Percentiles rank a stretch among this genome's conserved stretches.
phyloP scores from a whole-genome alignment of 1,284 basidiomycete genomes.

The Sporisorium reilianum region DNA sequence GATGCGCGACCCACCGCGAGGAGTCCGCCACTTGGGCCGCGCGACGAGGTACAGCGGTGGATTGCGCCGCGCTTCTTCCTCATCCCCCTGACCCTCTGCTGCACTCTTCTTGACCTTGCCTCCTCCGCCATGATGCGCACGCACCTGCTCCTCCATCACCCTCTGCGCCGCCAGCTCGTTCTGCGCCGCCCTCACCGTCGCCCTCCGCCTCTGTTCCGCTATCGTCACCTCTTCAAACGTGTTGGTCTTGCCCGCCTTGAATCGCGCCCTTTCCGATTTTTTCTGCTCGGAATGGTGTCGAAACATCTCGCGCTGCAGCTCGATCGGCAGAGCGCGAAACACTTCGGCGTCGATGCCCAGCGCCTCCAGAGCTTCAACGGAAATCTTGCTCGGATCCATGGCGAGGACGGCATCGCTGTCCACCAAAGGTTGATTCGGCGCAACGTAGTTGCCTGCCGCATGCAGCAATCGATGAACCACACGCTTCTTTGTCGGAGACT shows the following conservation, averaged over 20 bases:
- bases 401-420: constrained; percentile 32
- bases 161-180: constrained; percentile 20
- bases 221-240: constrained; percentile 31
- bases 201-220: constrained; percentile 44
- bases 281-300: constrained; percentile 36
- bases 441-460: constrained; percentile 10
- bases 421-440: constrained; percentile 23
- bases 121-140: constrained; percentile 9
- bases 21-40: constrained; percentile 4
- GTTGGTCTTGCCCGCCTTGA: constrained; percentile 30
- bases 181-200: constrained; percentile 41
- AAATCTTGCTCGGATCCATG: constrained; percentile 43
- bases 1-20: constrained; percentile 13
- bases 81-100: background rate
- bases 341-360: constrained; percentile 61
- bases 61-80: constrained; percentile 22
- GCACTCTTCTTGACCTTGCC: constrained; percentile 6
- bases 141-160: constrained; percentile 18
- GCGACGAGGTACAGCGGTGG: constrained; percentile 33
- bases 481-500: constrained; percentile 43
- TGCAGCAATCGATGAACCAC: constrained; percentile 27
- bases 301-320: constrained; percentile 56
- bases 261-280: constrained; percentile 30
- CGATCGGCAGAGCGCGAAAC: constrained; percentile 55
- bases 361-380: constrained; percentile 20